Percentiles rank a stretch among this genome's conserved stretches.
phyloP scores from a whole-genome alignment of 805 yeast species.

The Hanseniaspora mollemarum region DNA sequence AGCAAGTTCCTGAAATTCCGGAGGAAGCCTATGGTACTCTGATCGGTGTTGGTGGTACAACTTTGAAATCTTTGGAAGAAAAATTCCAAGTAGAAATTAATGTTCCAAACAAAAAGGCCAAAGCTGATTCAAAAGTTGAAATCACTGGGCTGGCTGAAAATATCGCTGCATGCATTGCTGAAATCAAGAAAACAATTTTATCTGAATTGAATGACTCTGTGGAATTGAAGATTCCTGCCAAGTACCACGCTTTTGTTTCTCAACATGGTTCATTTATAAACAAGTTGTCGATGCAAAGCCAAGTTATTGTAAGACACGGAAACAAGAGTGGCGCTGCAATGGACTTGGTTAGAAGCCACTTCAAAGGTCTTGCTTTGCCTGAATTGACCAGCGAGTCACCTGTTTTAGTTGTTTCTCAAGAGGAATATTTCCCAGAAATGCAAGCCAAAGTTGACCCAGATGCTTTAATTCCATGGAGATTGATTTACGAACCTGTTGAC shows the following conservation, averaged over 20 bases:
- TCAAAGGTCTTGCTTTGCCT: slow-evolving; percentile 35
- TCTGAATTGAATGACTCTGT: slow-evolving; percentile 42
- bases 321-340: slow-evolving; percentile 31
- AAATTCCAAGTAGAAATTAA: slow-evolving; percentile 53
- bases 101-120: slow-evolving; percentile 47
- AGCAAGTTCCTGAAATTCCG: slow-evolving; percentile 46
- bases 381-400: slow-evolving; percentile 33
- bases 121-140: slow-evolving; percentile 39
- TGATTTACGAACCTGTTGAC: slow-evolving; percentile 34
- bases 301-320: slow-evolving; percentile 52
- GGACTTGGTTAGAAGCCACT: slow-evolving; percentile 39
- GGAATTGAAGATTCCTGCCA: slow-evolving; percentile 46
- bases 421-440: slow-evolving; percentile 19
- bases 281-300: slow-evolving; percentile 40
- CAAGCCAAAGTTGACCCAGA: slow-evolving; percentile 20
- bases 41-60: slow-evolving; percentile 71
- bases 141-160: slow-evolving; percentile 58
- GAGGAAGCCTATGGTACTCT: slow-evolving; percentile 62
- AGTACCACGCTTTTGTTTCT: slow-evolving; percentile 47
- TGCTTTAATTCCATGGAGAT: slow-evolving; percentile 52
- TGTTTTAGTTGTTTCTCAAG: slow-evolving; percentile 29
- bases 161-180: slow-evolving; percentile 50
- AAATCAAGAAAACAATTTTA: slow-evolving; percentile 45
- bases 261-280: slow-evolving; percentile 57
- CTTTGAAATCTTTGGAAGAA: slow-evolving; percentile 59